A percentile compares a stretch with the other conserved stretches of the same genome.
These are phyloP conservation scores for Colletotrichum sp. DNA, from an alignment of 2,329 filamentous ascomycete species.

Conservation along the genomic window DNA sequence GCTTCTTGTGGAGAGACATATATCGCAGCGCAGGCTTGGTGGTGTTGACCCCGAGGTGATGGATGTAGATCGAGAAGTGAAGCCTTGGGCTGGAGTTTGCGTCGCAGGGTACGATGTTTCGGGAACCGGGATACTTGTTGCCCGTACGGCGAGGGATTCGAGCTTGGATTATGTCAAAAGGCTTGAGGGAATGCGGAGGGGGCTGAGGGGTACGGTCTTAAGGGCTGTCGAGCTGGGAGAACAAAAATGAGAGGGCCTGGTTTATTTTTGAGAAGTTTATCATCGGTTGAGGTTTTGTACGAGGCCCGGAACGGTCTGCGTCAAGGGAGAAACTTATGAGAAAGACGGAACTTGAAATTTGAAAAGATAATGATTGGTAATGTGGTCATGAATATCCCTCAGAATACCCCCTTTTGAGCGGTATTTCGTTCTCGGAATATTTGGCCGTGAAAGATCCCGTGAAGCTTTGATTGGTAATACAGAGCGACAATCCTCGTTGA, in stretches of 20 bases:
- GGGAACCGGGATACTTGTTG: not conserved
- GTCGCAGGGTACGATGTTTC: not conserved
- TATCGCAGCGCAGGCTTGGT: not conserved
- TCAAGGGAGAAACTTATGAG: not conserved
- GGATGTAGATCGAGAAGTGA: not conserved
- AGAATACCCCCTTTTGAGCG: fast-evolving
- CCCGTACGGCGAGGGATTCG: not conserved
- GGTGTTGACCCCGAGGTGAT: not conserved
- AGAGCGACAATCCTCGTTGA: not conserved
- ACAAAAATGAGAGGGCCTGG: not conserved
- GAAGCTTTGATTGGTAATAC: not conserved
- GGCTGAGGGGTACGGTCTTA: not conserved
- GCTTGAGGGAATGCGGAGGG: not conserved
- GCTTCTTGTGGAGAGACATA: slow-evolving; percentile 19
- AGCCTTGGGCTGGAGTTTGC: not conserved
- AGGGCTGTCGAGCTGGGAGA: not conserved
- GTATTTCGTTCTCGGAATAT: not conserved
- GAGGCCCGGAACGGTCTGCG: too few species aligned
- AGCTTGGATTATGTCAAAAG: not conserved
- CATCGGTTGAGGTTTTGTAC: too few species aligned
- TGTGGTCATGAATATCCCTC: not conserved
- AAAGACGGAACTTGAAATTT: not conserved
- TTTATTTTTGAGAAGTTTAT: not conserved
- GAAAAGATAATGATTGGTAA: not conserved
- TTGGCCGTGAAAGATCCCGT: not conserved